Evolutionary conservation across 208 protist genomes (phyloP).

Genomic region (Naegleria lovaniensis): DNA sequence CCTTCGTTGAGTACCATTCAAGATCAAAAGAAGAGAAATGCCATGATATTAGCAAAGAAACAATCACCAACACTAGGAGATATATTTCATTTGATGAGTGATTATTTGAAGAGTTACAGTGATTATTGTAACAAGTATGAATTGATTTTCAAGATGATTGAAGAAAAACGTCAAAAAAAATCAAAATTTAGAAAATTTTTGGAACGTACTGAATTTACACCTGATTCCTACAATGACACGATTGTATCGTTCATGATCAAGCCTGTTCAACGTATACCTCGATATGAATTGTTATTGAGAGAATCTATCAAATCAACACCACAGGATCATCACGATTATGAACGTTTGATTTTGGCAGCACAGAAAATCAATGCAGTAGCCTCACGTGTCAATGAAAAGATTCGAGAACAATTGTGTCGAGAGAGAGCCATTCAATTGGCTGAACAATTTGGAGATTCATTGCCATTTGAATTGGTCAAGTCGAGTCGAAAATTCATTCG

Average conservation of each 20-base stretch:
- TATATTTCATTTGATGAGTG: not conserved
- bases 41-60: not conserved
- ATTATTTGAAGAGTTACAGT: not conserved
- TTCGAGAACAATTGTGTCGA: not conserved
- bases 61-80: not conserved
- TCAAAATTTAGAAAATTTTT: conserved; percentile 8
- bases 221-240: not conserved
- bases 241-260: not conserved
- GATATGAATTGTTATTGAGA: conserved; percentile 2
- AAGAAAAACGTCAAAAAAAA: not conserved
- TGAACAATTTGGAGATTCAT: not conserved
- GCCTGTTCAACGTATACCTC: conserved; percentile 12
- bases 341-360: not conserved
- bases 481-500: not conserved
- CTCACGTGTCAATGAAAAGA: not conserved
- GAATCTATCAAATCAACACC: not conserved
- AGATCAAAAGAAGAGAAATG: not conserved
- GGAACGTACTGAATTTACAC: not conserved
- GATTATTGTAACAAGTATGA: conserved; percentile 20
- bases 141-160: not conserved
- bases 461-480: not conserved
- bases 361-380: not conserved
- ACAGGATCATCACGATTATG: conserved; percentile 1
- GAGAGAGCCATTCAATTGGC: not conserved
- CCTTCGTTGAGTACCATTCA: not conserved